These are phyloP conservation scores for Ustilago vetiveriae DNA, from an alignment of 1,284 basidiomycete species.

Conservation along the genomic window DNA sequence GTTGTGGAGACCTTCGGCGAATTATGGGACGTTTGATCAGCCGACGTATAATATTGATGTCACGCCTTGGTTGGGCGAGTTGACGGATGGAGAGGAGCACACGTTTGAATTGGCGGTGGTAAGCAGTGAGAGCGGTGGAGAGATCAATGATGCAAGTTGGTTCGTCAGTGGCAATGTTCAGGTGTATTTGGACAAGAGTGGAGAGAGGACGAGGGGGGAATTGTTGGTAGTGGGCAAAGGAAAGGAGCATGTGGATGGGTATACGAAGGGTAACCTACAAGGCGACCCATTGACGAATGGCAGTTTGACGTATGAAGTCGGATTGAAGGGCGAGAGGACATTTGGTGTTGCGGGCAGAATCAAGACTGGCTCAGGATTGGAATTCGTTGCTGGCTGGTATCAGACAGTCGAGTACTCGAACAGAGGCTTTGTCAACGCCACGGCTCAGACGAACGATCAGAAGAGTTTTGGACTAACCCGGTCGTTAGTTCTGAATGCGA, in stretches of 20 bases:
- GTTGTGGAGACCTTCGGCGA: slow-evolving; percentile 80
- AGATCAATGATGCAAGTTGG: slow-evolving; percentile 77
- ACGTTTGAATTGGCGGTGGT: slow-evolving; percentile 77
- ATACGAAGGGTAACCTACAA: slow-evolving; percentile 5
- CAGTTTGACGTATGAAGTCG: slow-evolving; percentile 12
- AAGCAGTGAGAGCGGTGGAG: slow-evolving; percentile 75
- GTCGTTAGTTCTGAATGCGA: slow-evolving; percentile 9
- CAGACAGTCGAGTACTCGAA: slow-evolving; percentile 17
- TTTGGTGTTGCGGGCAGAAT: slow-evolving; percentile 24
- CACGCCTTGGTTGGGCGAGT: slow-evolving; percentile 78
- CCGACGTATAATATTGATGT: slow-evolving; percentile 81
- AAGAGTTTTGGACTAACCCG: slow-evolving; percentile 13
- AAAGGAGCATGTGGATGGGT: slow-evolving; percentile 8
- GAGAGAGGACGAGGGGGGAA: slow-evolving; percentile 35
- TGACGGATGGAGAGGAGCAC: slow-evolving; percentile 77
- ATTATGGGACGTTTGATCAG: slow-evolving; percentile 80
- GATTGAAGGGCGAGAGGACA: slow-evolving; percentile 3
- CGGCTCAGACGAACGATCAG: slow-evolving; percentile 28
- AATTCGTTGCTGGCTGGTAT: slow-evolving; percentile 19
- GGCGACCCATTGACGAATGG: slow-evolving; percentile 23
- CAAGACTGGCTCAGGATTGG: slow-evolving; percentile 21
- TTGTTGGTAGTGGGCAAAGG: slow-evolving; percentile 6
- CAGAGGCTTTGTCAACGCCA: slow-evolving; percentile 23
- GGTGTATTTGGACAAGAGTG: slow-evolving; percentile 60
- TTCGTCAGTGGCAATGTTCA: slow-evolving; percentile 77